Evolutionary conservation across 768 basidiomycete genomes (phyloP).

Genomic region (Tylopilus balloui): DNA sequence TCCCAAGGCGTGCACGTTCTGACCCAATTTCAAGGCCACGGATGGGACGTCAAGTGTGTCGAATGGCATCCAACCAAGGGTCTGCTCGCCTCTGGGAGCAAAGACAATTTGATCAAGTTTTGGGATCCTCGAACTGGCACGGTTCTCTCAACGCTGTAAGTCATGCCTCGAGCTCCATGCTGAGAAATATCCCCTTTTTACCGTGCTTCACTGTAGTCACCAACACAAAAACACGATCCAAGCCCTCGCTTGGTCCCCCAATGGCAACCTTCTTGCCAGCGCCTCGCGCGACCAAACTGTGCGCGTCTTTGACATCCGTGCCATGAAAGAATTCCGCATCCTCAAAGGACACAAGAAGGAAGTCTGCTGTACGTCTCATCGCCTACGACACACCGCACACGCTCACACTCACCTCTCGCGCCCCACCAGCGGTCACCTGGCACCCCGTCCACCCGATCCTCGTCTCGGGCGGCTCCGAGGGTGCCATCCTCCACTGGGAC

Average conservation of each 20-base stretch:
- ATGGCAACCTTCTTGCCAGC: conserved; percentile 90
- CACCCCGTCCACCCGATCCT: conserved; percentile 92
- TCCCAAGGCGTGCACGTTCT: background rate
- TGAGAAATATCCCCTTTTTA: background rate
- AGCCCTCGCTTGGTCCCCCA: conserved; percentile 88
- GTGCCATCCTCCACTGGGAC: conserved; percentile 92
- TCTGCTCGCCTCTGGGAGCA: conserved; percentile 89
- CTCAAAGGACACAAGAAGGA: conserved; percentile 98
- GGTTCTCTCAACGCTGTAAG: conserved; percentile 84
- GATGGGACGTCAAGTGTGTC: conserved; percentile 98
- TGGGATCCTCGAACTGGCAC: conserved; percentile 97
- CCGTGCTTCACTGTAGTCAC: conserved; percentile 55
- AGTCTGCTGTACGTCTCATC: conserved; percentile 75
- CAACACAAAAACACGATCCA: conserved; percentile 98
- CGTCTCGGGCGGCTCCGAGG: conserved; percentile 92
- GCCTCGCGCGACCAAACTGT: conserved; percentile 94
- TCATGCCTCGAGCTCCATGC: conserved; percentile 1
- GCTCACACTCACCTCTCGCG: background rate
- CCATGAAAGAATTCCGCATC: conserved; percentile 91
- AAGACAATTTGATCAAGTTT: conserved; percentile 98
- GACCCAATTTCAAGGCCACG: conserved; percentile 65
- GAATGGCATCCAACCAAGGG: conserved; percentile 99
- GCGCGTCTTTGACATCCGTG: conserved; percentile 95
- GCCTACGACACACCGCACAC: background rate
- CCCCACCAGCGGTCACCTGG: conserved; percentile 77